Conservation (phyloP, 2,329 filamentous ascomycete species). For the Clarireedia hainanense region DNA sequence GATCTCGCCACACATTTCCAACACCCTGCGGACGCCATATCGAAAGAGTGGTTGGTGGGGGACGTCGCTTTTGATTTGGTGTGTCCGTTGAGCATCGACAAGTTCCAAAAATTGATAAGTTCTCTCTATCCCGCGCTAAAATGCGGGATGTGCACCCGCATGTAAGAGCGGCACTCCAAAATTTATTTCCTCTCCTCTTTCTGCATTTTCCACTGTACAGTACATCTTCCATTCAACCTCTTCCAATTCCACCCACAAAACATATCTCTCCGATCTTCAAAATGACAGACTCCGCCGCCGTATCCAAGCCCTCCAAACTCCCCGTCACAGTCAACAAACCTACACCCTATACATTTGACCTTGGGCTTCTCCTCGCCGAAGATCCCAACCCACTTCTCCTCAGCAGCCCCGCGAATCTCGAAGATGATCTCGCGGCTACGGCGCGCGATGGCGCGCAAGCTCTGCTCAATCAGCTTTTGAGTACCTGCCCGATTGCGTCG, state of each 20-base stretch:
- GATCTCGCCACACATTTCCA: constrained; percentile 50
- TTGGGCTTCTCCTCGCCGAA: constrained; percentile 75
- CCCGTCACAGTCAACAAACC: constrained; percentile 68
- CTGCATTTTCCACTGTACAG: neutral
- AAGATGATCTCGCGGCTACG: constrained; percentile 60
- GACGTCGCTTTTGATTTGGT: neutral
- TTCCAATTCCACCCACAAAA: constrained; percentile 3
- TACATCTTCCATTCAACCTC: constrained; percentile 2
- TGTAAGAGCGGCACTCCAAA: constrained; percentile 10
- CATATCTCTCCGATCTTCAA: neutral
- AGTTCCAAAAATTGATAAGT: constrained; percentile 6
- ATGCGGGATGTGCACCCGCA: constrained; percentile 6
- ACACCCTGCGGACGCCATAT: constrained; percentile 50
- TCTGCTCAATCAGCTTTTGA: constrained; percentile 90
- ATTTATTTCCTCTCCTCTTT: constrained; percentile 7
- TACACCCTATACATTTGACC: constrained; percentile 86
- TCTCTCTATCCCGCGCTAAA: constrained; percentile 9
- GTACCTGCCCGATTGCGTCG: constrained; percentile 71
- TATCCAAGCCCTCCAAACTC: constrained; percentile 31
- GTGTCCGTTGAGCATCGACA: neutral
- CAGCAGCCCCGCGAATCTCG: constrained; percentile 42
- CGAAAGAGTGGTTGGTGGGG: neutral
- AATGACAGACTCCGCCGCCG: constrained; percentile 6
- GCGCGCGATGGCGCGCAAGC: constrained; percentile 88
- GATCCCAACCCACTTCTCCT: constrained; percentile 76